phyloP scores from a whole-genome alignment of 1,139 yeast species.

The Pichia cactophila region DNA sequence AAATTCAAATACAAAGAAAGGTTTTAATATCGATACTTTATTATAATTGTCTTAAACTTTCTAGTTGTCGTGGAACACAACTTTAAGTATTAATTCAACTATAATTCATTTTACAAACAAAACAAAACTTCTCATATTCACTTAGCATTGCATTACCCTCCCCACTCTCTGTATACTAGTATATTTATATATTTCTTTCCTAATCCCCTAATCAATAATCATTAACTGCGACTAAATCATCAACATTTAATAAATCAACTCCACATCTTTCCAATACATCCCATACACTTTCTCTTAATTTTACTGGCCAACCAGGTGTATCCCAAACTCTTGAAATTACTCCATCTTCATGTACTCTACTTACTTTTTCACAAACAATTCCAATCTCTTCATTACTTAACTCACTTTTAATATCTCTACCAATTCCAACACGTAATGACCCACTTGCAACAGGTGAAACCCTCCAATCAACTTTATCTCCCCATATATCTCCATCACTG shows the following conservation, averaged over 20 bases:
- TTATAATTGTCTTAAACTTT: background rate
- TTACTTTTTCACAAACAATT: constrained; percentile 17
- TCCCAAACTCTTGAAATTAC: constrained; percentile 44
- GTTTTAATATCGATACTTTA: background rate
- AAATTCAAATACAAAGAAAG: background rate
- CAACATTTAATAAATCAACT: constrained; percentile 39
- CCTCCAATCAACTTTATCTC: background rate
- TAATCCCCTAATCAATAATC: background rate
- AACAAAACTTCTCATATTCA: background rate
- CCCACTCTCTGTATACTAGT: background rate
- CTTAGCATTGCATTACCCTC: background rate
- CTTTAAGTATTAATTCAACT: background rate
- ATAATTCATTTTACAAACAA: background rate
- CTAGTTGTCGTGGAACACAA: background rate
- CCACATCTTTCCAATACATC: constrained; percentile 28
- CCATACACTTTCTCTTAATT: constrained; percentile 34
- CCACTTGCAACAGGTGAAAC: background rate
- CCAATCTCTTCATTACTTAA: background rate
- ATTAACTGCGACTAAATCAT: constrained; percentile 28
- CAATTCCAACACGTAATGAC: background rate
- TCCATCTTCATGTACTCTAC: constrained; percentile 31
- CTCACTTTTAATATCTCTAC: background rate
- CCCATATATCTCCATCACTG: background rate
- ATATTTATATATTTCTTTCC: background rate
- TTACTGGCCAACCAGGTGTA: constrained; percentile 41